Conservation (phyloP, 2,329 filamentous ascomycete genomes). For the Clarireedia paspali region DNA sequence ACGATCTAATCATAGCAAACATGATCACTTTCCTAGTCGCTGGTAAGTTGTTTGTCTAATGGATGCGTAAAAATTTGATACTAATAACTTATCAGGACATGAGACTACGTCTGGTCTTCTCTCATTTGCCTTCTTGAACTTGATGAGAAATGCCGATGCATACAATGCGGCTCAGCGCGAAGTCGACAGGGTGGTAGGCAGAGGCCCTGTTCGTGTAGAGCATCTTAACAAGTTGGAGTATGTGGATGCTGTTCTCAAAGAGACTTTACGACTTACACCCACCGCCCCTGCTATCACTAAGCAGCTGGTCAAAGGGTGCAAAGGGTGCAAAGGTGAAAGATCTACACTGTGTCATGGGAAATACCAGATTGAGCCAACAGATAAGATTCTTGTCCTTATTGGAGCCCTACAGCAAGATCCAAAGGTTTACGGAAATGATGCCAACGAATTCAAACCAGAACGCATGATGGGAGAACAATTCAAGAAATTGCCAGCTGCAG, state of each 20-base stretch:
- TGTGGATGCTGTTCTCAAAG: constrained; percentile 55
- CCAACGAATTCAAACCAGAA: constrained; percentile 60
- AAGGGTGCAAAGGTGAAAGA: constrained; percentile 32
- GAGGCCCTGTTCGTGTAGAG: constrained; percentile 35
- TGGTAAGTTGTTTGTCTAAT: constrained; percentile 9
- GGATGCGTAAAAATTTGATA: constrained; percentile 37
- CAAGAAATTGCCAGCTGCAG: constrained; percentile 44
- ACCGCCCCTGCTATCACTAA: constrained; percentile 52
- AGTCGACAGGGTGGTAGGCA: constrained; percentile 44
- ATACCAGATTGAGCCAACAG: constrained; percentile 36
- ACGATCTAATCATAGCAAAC: constrained; percentile 57
- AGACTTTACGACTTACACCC: constrained; percentile 55
- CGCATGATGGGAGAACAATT: constrained; percentile 66
- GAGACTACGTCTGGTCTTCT: constrained; percentile 56
- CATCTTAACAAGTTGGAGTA: constrained; percentile 52
- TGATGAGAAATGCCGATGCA: constrained; percentile 41
- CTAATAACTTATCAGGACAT: constrained; percentile 37
- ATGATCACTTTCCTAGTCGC: constrained; percentile 62
- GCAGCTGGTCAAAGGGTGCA: constrained; percentile 32
- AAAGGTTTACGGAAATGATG: constrained; percentile 56
- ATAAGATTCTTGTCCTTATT: constrained; percentile 43
- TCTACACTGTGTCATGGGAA: constrained; percentile 27
- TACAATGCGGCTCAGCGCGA: constrained; percentile 42
- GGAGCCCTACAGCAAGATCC: constrained; percentile 53
- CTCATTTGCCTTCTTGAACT: constrained; percentile 42